Evolutionary conservation across 208 protist species (phyloP).

Genomic region (Zelonia costaricensis): DNA sequence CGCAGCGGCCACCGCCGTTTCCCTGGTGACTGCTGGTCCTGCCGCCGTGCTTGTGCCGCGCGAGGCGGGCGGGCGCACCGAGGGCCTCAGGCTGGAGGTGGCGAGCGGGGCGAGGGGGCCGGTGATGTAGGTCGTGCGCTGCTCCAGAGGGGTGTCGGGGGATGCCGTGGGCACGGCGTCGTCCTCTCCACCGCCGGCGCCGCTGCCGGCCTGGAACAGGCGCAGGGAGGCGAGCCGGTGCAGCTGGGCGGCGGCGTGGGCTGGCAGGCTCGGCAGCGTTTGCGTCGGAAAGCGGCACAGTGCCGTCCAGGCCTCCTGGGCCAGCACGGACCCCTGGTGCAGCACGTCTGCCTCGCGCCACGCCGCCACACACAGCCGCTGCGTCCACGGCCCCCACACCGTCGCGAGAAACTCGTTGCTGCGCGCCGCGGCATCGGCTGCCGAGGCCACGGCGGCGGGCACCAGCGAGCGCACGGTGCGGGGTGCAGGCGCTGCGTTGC

Average conservation of each 20-base stretch:
- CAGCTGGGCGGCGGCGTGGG: background rate
- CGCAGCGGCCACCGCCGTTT: background rate
- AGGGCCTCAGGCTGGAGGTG: no score
- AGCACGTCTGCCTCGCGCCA: background rate
- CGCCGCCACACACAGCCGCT: conserved; percentile 5
- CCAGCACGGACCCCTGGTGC: background rate
- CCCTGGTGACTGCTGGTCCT: background rate
- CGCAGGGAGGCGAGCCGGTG: background rate
- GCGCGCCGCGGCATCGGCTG: conserved; percentile 3
- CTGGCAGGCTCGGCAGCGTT: background rate
- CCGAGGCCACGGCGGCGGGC: background rate
- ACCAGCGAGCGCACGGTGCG: background rate
- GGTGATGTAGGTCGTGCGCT: conserved; percentile 24
- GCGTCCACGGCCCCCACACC: conserved; percentile 20
- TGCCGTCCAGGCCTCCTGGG: conserved; percentile 2
- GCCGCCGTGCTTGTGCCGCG: background rate
- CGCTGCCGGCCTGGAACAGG: no score
- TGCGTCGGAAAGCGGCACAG: conserved; percentile 1
- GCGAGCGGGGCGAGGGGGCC: conserved; percentile 5
- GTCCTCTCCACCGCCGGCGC: background rate
- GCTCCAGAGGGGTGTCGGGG: conserved; percentile 14
- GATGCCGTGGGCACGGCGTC: background rate
- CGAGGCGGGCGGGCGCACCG: background rate
- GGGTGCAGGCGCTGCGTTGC: background rate
- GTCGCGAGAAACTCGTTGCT: conserved; percentile 12